Base-by-base conservation (phyloP, 2,329 filamentous ascomycete species). In the Tolypocladium tundrense region DNA sequence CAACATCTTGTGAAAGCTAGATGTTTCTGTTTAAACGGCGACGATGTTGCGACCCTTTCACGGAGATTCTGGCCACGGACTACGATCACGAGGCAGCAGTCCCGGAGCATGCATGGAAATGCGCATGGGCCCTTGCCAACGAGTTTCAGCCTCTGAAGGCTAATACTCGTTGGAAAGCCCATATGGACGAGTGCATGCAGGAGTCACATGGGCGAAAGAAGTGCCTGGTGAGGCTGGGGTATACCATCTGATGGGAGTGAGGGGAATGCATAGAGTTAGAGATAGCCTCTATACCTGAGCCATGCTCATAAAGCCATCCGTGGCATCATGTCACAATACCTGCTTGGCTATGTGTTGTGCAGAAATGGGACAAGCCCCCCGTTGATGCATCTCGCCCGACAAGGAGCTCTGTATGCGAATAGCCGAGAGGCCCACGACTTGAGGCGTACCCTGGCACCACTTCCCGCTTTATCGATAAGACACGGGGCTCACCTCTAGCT, bases 391-490 rank as follows among this genome's bases (percentile, higher is more conserved):
- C 14, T 35, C 48, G 11, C 11, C 10, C 21, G 1, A 42, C 42
- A 21, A 27, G n/a, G 21, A 11, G 16, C 8, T 31, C 16, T n/a
- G 8, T 42, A 54, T 54, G 53, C 53, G 27, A n/a, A 24, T 42
- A 54, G n/a, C 39, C 16, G 39, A 31, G 31, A 33, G 19, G 45
- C 27, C 14, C 27, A 4, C 48, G 8, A 11, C 48, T 27, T 8
- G 27, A 33, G 27, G 45, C 2, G 27, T 27, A 14, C 35, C 50
- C 50, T 11, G 10, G 35, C 35, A 14, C 9, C 52, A 24, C 52
- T 53, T 31, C 21, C 52, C 13, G 21, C 53, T 59, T 55, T 60
- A 61, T 61, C 60, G 60, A 61, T 61, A 61, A 53, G 35, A 37
- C 35, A 52, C 43, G 16, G 27, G 4, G 27, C 4, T 13, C 10